Base-by-base conservation (phyloP, 1,284 basidiomycete genomes). In the Cryptococcus wingfieldii region DNA sequence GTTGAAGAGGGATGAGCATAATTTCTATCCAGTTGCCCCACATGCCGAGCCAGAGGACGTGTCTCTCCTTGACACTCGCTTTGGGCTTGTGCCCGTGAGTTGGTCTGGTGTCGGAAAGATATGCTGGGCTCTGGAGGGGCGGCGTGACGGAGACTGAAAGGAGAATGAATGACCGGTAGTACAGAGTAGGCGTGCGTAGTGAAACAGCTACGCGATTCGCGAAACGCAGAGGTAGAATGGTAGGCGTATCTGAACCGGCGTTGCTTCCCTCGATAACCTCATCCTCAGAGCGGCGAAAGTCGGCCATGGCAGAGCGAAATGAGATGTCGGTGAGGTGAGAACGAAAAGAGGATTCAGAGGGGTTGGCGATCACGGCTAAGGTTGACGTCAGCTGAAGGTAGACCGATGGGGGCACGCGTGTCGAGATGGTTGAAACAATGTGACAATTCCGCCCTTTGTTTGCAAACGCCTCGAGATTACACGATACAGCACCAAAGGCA, bases 311-410 rank as follows among this genome's bases (percentile, higher is more conserved):
- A 58, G 90, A 87, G 51, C 92, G 88, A 73, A 98, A 96, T 39
- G 92, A 92, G 70, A 91, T 87, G 72, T 96, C 92, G 37, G 93
- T 97, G 67, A 98, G 86, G 78, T 92, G 94, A 14, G 90, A 83
- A 55, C 91, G 85, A 78, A 97, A 97, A 3, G 90, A 92, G 46
- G 85, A 84, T 77, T 97, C 92, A 54, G 86, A 86, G 16, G 94
- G 94, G 74, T 95, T 96, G 42, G 91, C 90, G 74, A 92, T 83
- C 80, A 93, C 93, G 47, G 93, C 94, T 95, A 74, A 34, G 10
- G 31, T 34, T 34, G 31, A 34, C 31, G 31, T 34, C 31, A 34
- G 31, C 31, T 34, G 31, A 34, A 23, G 31, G 31, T 10, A 34
- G 31, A 34, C 10, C 31, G 31, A 34, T 10, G 10, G 10, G 10